These are phyloP conservation scores for Cephaloascus albidus DNA, from an alignment of 805 yeast genomes.

Conservation along the genomic window DNA sequence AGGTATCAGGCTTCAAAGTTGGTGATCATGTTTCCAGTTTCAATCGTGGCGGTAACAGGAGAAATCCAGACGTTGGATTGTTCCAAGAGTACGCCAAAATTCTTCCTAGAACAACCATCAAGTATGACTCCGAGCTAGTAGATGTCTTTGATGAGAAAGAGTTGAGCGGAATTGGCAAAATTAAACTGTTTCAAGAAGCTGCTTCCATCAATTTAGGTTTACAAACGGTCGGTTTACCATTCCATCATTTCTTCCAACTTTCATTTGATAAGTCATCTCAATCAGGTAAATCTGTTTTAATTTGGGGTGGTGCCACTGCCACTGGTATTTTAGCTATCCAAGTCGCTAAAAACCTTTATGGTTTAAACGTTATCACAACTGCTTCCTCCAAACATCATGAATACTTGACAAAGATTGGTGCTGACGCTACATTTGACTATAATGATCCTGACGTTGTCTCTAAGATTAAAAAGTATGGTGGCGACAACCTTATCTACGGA, in stretches of 20 bases:
- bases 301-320: slow-evolving; percentile 64
- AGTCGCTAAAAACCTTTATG: slow-evolving; percentile 29
- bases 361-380: slow-evolving; percentile 23
- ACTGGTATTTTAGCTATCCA: slow-evolving; percentile 53
- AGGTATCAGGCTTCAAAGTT: slow-evolving; percentile 20
- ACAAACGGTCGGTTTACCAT: slow-evolving; percentile 7
- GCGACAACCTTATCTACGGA: slow-evolving; percentile 8
- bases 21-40: slow-evolving; percentile 54
- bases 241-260: slow-evolving; percentile 10
- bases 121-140: slow-evolving; percentile 18
- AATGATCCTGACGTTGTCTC: slow-evolving; percentile 10
- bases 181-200: slow-evolving; percentile 11
- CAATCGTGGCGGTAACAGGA: slow-evolving; percentile 41
- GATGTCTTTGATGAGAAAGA: slow-evolving; percentile 11
- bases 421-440: slow-evolving; percentile 40
- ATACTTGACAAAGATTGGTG: slow-evolving; percentile 35
- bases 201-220: slow-evolving; percentile 10
- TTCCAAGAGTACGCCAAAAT: slow-evolving; percentile 45
- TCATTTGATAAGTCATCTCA: slow-evolving; percentile 1
- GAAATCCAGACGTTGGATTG: slow-evolving; percentile 38
- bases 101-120: slow-evolving; percentile 24
- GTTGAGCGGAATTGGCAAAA: slow-evolving; percentile 13
- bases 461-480: slow-evolving; percentile 9
- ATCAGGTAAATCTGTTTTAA: slow-evolving; percentile 27
- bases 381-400: slow-evolving; percentile 40